Conservation (phyloP, 345 rosid species). For the Salix dunnii region DNA sequence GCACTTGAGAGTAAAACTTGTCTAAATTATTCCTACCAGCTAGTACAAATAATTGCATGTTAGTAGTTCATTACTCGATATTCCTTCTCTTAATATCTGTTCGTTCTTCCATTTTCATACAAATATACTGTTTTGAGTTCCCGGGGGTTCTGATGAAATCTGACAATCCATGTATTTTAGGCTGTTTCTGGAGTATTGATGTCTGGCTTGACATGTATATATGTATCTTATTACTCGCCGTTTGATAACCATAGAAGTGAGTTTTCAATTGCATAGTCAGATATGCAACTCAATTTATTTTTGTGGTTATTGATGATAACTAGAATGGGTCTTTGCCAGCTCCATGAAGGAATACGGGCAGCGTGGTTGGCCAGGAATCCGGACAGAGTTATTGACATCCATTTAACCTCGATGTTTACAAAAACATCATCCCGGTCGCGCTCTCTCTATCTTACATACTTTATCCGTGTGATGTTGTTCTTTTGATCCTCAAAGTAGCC, state of each 20-base stretch:
- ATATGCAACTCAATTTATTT: neutral
- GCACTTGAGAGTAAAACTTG: neutral
- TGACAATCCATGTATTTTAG: constrained; percentile 28
- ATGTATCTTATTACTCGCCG: constrained; percentile 63
- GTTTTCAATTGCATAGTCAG: neutral
- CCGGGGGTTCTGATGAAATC: neutral
- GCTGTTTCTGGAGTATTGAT: constrained; percentile 43
- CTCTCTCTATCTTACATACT: constrained; percentile 7
- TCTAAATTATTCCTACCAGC: neutral
- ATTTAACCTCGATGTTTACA: constrained; percentile 52
- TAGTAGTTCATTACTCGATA: neutral
- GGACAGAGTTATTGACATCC: constrained; percentile 74
- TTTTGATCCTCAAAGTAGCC: neutral
- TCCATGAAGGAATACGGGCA: constrained; percentile 62
- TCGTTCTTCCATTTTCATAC: neutral
- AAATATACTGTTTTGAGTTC: neutral
- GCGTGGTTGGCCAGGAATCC: constrained; percentile 80
- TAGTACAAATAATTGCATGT: neutral
- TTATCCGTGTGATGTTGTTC: neutral
- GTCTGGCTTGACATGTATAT: constrained; percentile 58
- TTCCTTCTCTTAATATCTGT: neutral
- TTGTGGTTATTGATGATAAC: constrained; percentile 9
- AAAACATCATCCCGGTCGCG: constrained; percentile 55
- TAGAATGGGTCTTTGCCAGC: constrained; percentile 34
- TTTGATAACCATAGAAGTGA: constrained; percentile 86